Evolutionary conservation across 2,329 filamentous ascomycete genomes (phyloP), one percentile per base, ranked within the genome.

Genomic region (Neofusicoccum umdonicola): DNA sequence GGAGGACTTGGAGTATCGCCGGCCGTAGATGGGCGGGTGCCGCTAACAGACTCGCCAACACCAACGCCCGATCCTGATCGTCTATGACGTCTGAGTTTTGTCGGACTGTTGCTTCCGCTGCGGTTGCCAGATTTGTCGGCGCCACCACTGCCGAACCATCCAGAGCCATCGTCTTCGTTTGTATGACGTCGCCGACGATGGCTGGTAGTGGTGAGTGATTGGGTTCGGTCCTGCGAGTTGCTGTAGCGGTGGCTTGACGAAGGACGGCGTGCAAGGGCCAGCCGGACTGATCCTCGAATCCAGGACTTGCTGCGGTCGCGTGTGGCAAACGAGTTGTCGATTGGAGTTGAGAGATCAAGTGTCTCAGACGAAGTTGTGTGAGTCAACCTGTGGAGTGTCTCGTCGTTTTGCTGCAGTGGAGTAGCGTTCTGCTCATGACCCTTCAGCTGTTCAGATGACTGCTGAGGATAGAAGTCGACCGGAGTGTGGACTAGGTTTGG

Each of bases 281-380:
- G 71, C 2, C 75, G 71, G 4, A 79, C 74, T 35, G 72, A 77
- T 3, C 77, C 77, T 37, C 56, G 15, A 9, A 79, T 67, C 75
- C 74, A 78, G 61, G 72, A 75, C 64, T 71, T 74, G 48, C 76
- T 71, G 47, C 72, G 68, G 50, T 73, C 71, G 45, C 70, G 69
- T 19, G 67, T 66, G 9, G 66, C 63, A 54, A 65, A 65, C 3
- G 52, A 61, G 37, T 54, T 65, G 39, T 65, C 54, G 3, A 64
- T 66, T 15, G 66, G 66, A 15, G 67, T 64, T 11, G 56, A 45
- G 45, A 69, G 63, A 45, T 67, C 60, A 11, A 63, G 56, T 39
- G 62, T 61, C 27, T 66, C 54, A 12, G 58, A 54, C 2, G 65
- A 64, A 5, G 52, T 22, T 7, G 42, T 15, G 39, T 62, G 54